Evolutionary conservation across 179 eudicot genomes (phyloP), one percentile per base, ranked within the genome.

Genomic region (Vitellaria paradoxa): DNA sequence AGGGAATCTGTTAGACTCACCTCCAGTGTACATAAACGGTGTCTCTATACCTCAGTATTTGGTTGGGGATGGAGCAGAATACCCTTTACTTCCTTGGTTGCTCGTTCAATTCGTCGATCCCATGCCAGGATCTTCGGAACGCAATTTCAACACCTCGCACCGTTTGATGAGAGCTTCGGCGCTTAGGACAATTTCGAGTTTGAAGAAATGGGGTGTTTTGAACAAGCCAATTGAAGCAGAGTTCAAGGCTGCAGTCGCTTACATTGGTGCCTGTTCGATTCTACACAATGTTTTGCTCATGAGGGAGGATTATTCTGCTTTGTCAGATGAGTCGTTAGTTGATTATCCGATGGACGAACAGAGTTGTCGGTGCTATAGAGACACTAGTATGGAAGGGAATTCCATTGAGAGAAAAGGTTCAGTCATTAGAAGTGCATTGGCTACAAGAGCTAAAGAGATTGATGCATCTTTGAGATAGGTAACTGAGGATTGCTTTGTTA

Each of bases 251-350:
- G 90, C 80, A 4, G 97, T 94, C 75, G 97, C 93, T 21, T 93
- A 85, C 75, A 81, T 94, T 73, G 98, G 97, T 74, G 94, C 97
- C 53, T 94, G 98, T 80, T 89, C 95, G 9, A 94, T 94, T 49
- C 88, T 94, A 73, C 98, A 94, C 61, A 94, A 94, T 82, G 93
- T 88, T 37, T 76, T 94, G 92, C 81, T 94, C 6, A 78, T 82
- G 77, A 91, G 97, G 77, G 97, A 91, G 69, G 98, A 94, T 85
- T 87, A 82, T 78, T 86, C 97, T 45, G 86, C 89, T 20, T 85
- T 89, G 72, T 81, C 87, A 53, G 83, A 84, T 65, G 85, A 57
- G 2, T 21, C 2, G 37, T 30, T 73, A 40, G 87, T 68, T 76
- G 81, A 72, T 73, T 5, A 26, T 57, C 11, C 52, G 1, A 20